Evolutionary conservation across 352 stramenopile genomes (phyloP).

Genomic region (Pythium plurisporium): DNA sequence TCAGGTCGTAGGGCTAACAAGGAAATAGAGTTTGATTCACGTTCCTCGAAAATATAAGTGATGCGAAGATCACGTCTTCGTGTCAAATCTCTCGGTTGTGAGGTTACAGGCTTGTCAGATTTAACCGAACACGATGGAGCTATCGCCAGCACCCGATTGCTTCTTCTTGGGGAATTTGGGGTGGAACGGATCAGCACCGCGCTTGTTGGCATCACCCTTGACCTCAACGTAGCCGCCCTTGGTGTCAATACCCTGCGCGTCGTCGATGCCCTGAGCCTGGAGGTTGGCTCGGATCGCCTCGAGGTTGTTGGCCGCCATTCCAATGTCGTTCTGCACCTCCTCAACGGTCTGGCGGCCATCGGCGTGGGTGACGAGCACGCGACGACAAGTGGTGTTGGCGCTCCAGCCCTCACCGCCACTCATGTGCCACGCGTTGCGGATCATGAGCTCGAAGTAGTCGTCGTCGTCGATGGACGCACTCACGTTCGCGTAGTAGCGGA

Average conservation of each 20-base stretch:
- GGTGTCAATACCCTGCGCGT: conserved; percentile 38
- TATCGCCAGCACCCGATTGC: conserved; percentile 63
- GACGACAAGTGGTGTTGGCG: conserved; percentile 82
- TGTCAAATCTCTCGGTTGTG: too few species aligned
- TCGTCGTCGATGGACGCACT: conserved; percentile 88
- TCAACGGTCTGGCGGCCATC: conserved; percentile 80
- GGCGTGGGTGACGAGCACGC: conserved; percentile 83
- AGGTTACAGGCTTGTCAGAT: too few species aligned
- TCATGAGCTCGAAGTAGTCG: conserved; percentile 93
- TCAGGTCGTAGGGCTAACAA: too few species aligned
- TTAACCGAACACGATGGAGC: conserved; percentile 84
- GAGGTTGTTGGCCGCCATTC: conserved; percentile 60
- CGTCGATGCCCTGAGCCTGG: conserved; percentile 58
- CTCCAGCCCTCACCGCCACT: conserved; percentile 76
- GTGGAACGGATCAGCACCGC: conserved; percentile 37
- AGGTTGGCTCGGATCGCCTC: conserved; percentile 77
- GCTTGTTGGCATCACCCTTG: conserved; percentile 44
- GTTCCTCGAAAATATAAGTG: neutral
- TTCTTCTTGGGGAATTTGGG: conserved; percentile 74
- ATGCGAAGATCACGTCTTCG: neutral
- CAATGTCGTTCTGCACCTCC: conserved; percentile 84
- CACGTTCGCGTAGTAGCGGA: conserved; percentile 89
- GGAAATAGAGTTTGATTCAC: neutral
- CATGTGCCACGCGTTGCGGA: conserved; percentile 87
- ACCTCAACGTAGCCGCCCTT: conserved; percentile 46